Base-by-base conservation (phyloP, 2,329 filamentous ascomycete species). In the Gaeumannomyces tritici region DNA sequence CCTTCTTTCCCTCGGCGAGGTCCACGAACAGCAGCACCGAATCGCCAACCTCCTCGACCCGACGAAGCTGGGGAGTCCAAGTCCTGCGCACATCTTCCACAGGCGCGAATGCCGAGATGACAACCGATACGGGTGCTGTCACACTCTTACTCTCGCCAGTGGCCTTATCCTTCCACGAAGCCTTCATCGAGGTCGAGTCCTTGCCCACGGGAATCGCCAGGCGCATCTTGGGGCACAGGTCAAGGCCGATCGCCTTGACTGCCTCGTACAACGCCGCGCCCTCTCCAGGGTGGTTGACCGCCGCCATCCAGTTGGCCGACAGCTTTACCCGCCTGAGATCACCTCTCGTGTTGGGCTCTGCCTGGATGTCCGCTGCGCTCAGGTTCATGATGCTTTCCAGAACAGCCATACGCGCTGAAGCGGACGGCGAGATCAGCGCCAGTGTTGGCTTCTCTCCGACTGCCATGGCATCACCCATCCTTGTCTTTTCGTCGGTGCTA, bases 131-230 rank as follows among this genome's bases (percentile, higher is more conserved):
- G 1, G 95, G 95, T 5, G 95, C 91, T 51, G 91, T 97, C 60
- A 98, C 93, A 67, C 93, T 93, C 77, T 90, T 95, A 18, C 82
- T 77, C 65, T 89, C 82, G 24, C 85, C 83, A 33, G 80, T 84
- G 63, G 83, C 78, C 28, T 33, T 47, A 35, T 93, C 89, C 71
- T 86, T 89, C 95, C 95, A 98, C 62, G 91, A 91, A 70, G 96
- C 93, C 80, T 97, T 97, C 95, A 99, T 98, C 3, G 93, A 97
- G 75, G 96, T 96, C 0, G 93, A 98, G 74, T 99, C 95, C 77
- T 99, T 98, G 62, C 95, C 95, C 11, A 98, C 95, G 4, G 95
- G 95, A 64, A 99, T 98, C 63, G 89, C 91, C 65, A 99, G 86
- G 42, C 90, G 91, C n/a, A 98, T 82, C 69, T 89, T 82, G 2